phyloP scores from a whole-genome alignment of 345 rosid species.

The Gossypioides kirkii region DNA sequence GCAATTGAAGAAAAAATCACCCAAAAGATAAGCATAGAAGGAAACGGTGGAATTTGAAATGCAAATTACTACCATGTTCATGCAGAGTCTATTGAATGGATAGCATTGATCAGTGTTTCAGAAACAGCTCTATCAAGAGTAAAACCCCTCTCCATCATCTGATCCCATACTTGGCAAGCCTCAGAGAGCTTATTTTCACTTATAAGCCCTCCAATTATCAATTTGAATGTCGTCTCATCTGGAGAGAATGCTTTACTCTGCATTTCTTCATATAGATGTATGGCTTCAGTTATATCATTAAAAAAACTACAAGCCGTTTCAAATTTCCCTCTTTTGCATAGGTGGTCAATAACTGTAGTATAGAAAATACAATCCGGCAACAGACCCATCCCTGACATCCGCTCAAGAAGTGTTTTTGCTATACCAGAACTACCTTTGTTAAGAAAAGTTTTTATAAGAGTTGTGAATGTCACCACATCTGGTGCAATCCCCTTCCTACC shows the following conservation, averaged over 20 bases:
- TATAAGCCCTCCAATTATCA: constrained; percentile 73
- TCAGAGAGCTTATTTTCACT: constrained; percentile 46
- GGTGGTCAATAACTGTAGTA: constrained; percentile 63
- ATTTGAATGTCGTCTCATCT: constrained; percentile 77
- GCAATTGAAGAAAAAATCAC: neutral
- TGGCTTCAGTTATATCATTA: constrained; percentile 60
- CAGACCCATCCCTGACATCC: constrained; percentile 55
- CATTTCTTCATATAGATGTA: constrained; percentile 69
- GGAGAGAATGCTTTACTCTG: constrained; percentile 52
- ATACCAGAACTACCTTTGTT: constrained; percentile 50
- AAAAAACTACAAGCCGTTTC: constrained; percentile 55
- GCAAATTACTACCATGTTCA: constrained; percentile 27
- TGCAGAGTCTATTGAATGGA: constrained; percentile 27
- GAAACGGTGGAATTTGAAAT: neutral
- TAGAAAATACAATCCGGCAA: constrained; percentile 68
- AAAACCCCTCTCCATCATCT: constrained; percentile 94
- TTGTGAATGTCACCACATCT: constrained; percentile 73
- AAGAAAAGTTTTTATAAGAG: constrained; percentile 67
- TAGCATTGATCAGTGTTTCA: constrained; percentile 52
- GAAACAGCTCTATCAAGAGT: constrained; percentile 73
- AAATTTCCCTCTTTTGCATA: constrained; percentile 67
- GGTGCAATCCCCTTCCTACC: constrained; percentile 43
- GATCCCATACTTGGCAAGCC: constrained; percentile 87
- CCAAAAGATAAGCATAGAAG: neutral
- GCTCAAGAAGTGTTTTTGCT: constrained; percentile 63